phyloP scores from a whole-genome alignment of 257 asterid genomes.

The Scutellaria galericulata region DNA sequence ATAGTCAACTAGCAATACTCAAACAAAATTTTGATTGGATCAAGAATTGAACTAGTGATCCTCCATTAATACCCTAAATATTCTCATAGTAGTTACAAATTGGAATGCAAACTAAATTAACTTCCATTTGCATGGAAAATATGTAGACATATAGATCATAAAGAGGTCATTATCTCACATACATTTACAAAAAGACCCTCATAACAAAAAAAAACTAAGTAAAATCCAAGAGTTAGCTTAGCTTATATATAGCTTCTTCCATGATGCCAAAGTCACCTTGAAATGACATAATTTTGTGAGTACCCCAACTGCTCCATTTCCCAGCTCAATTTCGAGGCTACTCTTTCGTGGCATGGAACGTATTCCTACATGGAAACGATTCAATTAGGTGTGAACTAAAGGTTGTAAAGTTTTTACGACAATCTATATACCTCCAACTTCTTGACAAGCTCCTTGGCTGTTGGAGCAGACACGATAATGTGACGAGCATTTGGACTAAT shows the following conservation, averaged over 20 bases:
- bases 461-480: constrained; percentile 89
- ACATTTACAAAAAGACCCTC: constrained; percentile 56
- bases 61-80: too few relatives aligned
- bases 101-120: constrained; percentile 34
- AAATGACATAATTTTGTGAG: constrained; percentile 42
- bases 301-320: constrained; percentile 59
- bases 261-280: constrained; percentile 48
- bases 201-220: constrained; percentile 30
- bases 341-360: constrained; percentile 62
- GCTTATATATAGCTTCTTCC: constrained; percentile 26
- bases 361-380: constrained; percentile 47
- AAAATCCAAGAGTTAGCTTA: constrained; percentile 46
- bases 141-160: neutral
- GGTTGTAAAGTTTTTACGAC: neutral
- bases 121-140: constrained; percentile 39
- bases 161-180: constrained; percentile 37
- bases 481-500: constrained; percentile 85
- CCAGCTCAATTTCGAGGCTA: constrained; percentile 64
- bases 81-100: constrained; percentile 46
- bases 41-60: too few relatives aligned
- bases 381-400: too few relatives aligned
- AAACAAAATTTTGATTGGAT: too few relatives aligned
- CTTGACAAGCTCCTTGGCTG: constrained; percentile 79
- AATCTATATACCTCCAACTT: constrained; percentile 70
- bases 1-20: too few relatives aligned